Evolutionary conservation across 2,329 filamentous ascomycete species (phyloP), one percentile per base, ranked within the genome.

Genomic region (Rhinocladiella mackenziei): DNA sequence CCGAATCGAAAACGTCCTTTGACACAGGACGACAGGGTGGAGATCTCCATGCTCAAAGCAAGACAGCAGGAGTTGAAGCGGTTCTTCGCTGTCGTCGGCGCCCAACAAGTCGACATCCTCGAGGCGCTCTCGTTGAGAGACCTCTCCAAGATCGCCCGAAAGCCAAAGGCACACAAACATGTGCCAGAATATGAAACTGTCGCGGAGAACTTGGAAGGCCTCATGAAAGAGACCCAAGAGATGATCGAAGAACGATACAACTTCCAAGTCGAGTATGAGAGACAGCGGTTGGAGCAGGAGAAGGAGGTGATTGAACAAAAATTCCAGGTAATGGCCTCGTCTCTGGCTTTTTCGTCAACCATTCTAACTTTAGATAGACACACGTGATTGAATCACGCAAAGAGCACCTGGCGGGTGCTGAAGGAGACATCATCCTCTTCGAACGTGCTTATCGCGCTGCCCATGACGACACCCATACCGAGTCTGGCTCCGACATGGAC

Each of bases 61-160:
- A 63, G 69, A 7, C 66, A 70, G 54, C 62, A 63, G 11, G 66
- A 71, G 47, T 46, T 72, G 26, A 65, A 67, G 31, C 60, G 61
- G 19, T 60, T 65, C 6, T 72, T 67, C 50, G 67, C 63, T 45
- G 62, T 60, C 37, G 61, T 72, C 9, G 67, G 64, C 18, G 57
- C 61, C 15, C 65, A 63, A 4, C 69, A 72, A 45, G 56, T 62
- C 37, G 51, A 68, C 20, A 63, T 68, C 9, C 56, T 72, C 34
- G 60, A 60, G 18, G 58, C 67, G 8, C 48, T 71, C 36, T 66
- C 67, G 3, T 60, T 58, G 10, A 62, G 66, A 18, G 63, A 66
- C 5, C 60, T 70, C 48, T 53, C 60, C 42, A 63, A 58, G 32
- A 55, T 71, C 29, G 56, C 63, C 18, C 63, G 62, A 20, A 67